Evolutionary conservation across 2,329 filamentous ascomycete species (phyloP).

Genomic region (Curvularia sp.): DNA sequence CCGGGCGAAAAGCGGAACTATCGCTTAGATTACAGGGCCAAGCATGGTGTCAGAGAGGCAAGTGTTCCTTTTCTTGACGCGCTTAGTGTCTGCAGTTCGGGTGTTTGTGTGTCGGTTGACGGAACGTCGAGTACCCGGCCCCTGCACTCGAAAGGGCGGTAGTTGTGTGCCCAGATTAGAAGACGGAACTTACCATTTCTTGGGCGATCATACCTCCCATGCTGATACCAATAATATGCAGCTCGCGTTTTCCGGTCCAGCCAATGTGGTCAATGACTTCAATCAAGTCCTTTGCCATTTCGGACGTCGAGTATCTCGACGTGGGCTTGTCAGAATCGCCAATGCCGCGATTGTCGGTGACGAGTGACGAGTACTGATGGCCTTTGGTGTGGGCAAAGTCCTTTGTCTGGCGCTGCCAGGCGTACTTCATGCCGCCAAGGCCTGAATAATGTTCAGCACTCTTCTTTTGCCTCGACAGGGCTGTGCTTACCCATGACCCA

Average conservation of each 20-base stretch:
- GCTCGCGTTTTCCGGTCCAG: constrained; percentile 66
- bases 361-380: constrained; percentile 72
- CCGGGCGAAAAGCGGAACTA: constrained; percentile 19
- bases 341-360: constrained; percentile 86
- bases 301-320: constrained; percentile 77
- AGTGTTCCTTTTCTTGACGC: constrained; percentile 23
- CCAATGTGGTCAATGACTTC: constrained; percentile 73
- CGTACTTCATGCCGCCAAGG: constrained; percentile 70
- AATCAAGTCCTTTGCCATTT: constrained; percentile 81
- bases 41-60: constrained; percentile 26
- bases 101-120: constrained; percentile 17
- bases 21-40: constrained; percentile 34
- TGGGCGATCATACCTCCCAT: constrained; percentile 95
- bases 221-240: constrained; percentile 78
- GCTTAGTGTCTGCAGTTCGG: constrained; percentile 19
- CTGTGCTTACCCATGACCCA: constrained; percentile 69
- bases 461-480: no score
- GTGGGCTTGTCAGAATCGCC: constrained; percentile 80
- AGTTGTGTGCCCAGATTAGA: constrained; percentile 8
- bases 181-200: constrained; percentile 65
- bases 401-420: constrained; percentile 84
- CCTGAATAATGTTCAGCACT: constrained; percentile 40
- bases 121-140: constrained; percentile 39
- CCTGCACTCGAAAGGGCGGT: constrained; percentile 2
- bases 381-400: constrained; percentile 77